These are phyloP conservation scores for Flaveria bidentis DNA, from an alignment of 129 eudicot genomes.

Conservation along the genomic window DNA sequence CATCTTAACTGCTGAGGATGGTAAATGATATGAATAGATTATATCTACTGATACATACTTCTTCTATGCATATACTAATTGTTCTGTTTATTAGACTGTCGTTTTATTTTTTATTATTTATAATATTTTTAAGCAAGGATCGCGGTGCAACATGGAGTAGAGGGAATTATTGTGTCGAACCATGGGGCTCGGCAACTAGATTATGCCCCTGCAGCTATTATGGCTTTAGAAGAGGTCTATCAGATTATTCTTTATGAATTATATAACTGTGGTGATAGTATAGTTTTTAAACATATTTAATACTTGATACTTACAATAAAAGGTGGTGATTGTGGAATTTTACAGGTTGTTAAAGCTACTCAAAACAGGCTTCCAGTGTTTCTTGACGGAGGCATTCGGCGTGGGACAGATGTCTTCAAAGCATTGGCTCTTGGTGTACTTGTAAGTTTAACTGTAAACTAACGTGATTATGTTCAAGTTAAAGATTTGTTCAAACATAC, in stretches of 20 bases:
- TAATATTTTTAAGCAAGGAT: constrained; percentile 35
- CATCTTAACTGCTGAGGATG: constrained; percentile 89
- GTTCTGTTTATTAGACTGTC: not conserved
- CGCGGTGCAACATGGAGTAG: constrained; percentile 49
- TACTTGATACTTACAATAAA: not conserved
- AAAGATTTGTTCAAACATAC: no score
- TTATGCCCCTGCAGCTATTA: constrained; percentile 50
- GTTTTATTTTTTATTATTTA: not conserved
- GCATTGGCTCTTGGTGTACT: constrained; percentile 85
- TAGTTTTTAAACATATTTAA: not conserved
- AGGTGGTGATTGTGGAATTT: not conserved
- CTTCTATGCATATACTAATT: constrained; percentile 1
- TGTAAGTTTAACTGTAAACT: constrained; percentile 47
- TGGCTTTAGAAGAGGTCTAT: constrained; percentile 60
- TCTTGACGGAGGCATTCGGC: constrained; percentile 80
- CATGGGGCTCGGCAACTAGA: constrained; percentile 63
- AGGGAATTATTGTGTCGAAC: constrained; percentile 54
- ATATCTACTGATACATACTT: not conserved
- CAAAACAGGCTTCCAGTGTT: constrained; percentile 70
- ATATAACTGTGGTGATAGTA: not conserved
- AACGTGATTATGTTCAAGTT: no score
- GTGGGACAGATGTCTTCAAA: constrained; percentile 89
- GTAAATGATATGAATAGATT: constrained; percentile 33
- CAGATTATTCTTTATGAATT: not conserved
- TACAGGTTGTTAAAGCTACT: constrained; percentile 73